Percentiles rank a stretch among this genome's conserved stretches.
Evolutionary conservation across 2,329 filamentous ascomycete species (phyloP).

Genomic region (Didymella lethalis): DNA sequence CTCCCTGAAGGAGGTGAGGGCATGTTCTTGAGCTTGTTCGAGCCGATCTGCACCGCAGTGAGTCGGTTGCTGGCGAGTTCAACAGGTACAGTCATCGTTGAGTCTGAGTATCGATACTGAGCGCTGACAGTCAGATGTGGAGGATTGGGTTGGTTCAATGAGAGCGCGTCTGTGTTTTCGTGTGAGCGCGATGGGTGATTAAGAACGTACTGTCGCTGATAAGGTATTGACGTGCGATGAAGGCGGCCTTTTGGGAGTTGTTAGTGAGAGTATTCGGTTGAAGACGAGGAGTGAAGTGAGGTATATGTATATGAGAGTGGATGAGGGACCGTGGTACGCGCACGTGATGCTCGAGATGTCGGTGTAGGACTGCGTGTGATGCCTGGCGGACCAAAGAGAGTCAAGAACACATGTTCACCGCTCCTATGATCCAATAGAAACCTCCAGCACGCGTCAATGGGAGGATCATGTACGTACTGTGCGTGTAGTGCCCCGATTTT

Average conservation of each 20-base stretch:
- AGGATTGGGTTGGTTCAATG: background rate
- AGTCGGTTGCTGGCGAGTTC: background rate
- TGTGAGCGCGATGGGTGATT: background rate
- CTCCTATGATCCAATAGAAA: background rate
- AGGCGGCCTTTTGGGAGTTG: background rate
- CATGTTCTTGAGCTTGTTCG: background rate
- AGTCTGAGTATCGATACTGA: background rate
- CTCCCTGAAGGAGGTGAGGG: constrained; percentile 17
- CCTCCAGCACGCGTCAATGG: constrained; percentile 7
- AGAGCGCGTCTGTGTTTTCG: background rate
- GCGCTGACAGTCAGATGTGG: background rate
- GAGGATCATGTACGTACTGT: constrained; percentile 1
- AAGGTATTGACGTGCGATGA: background rate
- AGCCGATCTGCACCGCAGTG: background rate
- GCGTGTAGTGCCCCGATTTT: background rate
- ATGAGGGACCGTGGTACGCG: background rate
- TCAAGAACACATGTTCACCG: constrained; percentile 10
- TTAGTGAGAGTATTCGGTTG: background rate
- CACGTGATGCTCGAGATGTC: background rate
- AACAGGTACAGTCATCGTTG: background rate
- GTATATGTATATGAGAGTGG: background rate
- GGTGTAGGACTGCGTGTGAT: constrained; percentile 8
- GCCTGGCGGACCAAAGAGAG: constrained; percentile 1
- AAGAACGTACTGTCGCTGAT: background rate
- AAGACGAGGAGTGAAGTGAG: background rate